Percentiles rank a stretch among this genome's conserved stretches.
Conservation (phyloP, 805 yeast species). For the Cyberlindnera amylophila region DNA sequence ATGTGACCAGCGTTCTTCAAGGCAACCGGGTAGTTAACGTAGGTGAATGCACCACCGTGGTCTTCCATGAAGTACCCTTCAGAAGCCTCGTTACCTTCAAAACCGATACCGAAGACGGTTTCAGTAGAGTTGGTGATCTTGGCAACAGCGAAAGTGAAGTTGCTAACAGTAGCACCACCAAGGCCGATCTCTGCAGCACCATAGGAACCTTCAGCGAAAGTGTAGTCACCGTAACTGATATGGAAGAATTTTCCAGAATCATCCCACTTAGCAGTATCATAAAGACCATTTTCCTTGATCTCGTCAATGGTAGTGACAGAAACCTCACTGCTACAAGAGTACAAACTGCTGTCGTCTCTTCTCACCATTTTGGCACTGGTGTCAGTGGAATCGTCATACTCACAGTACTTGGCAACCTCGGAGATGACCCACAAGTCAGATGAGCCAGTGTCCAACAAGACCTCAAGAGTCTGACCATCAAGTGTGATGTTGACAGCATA, state of each 20-base stretch:
- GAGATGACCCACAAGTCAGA: conserved; percentile 33
- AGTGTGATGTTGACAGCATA: conserved; percentile 13
- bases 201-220: conserved; percentile 51
- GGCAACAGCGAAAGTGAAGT: conserved; percentile 60
- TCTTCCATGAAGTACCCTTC: conserved; percentile 6
- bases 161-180: conserved; percentile 37
- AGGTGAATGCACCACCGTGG: conserved; percentile 4
- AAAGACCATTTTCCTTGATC: not conserved
- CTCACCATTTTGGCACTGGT: not conserved
- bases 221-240: conserved; percentile 45
- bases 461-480: conserved; percentile 24
- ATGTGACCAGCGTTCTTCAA: conserved; percentile 52
- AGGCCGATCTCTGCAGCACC: conserved; percentile 58
- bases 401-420: conserved; percentile 29
- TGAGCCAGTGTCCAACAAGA: conserved; percentile 33
- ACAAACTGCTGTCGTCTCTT: conserved; percentile 1
- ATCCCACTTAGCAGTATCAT: conserved; percentile 1
- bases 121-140: conserved; percentile 54
- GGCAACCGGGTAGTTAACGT: conserved; percentile 16
- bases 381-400: not conserved
- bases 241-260: conserved; percentile 29
- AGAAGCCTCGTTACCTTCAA: conserved; percentile 9
- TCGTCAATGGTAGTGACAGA: not conserved
- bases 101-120: conserved; percentile 30
- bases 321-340: not conserved